phyloP scores from a whole-genome alignment of 169 alveolate genomes.

The Toxoplasma gondii region DNA sequence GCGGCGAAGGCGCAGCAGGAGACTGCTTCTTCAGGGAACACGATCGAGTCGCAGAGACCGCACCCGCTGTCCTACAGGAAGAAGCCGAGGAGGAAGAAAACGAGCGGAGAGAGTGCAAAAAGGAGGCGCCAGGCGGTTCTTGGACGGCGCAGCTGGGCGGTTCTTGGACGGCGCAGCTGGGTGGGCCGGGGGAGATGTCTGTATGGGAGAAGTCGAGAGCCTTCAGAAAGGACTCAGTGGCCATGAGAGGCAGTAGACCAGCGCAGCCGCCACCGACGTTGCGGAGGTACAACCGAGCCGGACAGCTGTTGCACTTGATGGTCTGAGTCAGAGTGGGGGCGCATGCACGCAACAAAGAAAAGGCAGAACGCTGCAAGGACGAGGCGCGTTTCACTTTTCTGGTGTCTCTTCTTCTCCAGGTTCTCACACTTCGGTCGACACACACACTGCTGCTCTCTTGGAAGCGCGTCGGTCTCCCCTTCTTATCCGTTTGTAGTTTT shows the following conservation, averaged over 20 bases:
- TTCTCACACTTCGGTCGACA: background rate
- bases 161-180: background rate
- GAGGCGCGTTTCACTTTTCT: background rate
- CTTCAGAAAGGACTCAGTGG: constrained; percentile 6
- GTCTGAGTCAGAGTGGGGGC: background rate
- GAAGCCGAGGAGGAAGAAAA: background rate
- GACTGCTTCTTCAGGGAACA: background rate
- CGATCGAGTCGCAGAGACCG: background rate
- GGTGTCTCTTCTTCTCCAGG: background rate
- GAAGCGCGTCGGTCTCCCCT: background rate
- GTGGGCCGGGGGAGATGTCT: background rate
- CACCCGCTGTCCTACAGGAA: background rate
- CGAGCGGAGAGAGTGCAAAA: background rate
- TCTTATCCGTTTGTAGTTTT: background rate
- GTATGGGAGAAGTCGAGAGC: constrained; percentile 27
- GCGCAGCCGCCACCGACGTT: constrained; percentile 29
- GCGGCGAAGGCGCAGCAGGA: background rate
- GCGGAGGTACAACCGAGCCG: constrained; percentile 2
- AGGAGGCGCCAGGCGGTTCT: background rate
- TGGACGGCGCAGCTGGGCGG: background rate
- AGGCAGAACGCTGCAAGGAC: background rate
- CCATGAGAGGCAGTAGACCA: constrained; percentile 27
- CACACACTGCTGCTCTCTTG: too few relatives aligned
- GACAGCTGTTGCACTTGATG: constrained; percentile 35
- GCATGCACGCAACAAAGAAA: background rate